These are phyloP conservation scores for Paramecium pentaurelia DNA, from an alignment of 73 alveolate species.

Conservation along the genomic window DNA sequence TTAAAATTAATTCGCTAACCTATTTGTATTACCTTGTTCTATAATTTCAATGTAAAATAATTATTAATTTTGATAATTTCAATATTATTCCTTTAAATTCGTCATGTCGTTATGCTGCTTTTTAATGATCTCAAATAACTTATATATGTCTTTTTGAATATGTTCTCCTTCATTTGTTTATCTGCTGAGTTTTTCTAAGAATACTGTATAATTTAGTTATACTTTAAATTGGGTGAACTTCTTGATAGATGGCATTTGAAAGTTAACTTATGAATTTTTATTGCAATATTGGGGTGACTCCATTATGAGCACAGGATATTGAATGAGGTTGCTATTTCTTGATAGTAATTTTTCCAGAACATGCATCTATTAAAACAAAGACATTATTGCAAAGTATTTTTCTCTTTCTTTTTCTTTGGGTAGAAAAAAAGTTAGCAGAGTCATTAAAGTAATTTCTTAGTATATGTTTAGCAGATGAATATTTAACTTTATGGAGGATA, in stretches of 20 bases:
- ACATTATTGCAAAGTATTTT: neutral
- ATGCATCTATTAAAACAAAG: neutral
- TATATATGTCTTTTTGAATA: neutral
- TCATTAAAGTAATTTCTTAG: neutral
- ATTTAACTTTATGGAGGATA: constrained; percentile 12
- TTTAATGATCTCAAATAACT: neutral
- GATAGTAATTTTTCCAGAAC: neutral
- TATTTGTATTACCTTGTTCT: neutral
- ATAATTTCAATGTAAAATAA: neutral
- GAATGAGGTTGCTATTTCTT: neutral
- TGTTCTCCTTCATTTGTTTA: neutral
- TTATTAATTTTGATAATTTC: neutral
- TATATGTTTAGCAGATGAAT: constrained; percentile 30
- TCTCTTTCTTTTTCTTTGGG: neutral
- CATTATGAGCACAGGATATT: neutral
- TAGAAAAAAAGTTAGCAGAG: neutral
- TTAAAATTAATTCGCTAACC: neutral
- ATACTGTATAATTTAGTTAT: neutral
- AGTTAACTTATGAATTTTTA: neutral
- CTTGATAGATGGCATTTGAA: neutral
- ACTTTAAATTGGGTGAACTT: neutral
- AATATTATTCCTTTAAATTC: neutral
- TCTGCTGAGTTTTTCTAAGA: neutral
- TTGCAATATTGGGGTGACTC: neutral
- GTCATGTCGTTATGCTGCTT: neutral